Conservation (phyloP, 2,329 filamentous ascomycete genomes). For the Hypoxylon sp. region DNA sequence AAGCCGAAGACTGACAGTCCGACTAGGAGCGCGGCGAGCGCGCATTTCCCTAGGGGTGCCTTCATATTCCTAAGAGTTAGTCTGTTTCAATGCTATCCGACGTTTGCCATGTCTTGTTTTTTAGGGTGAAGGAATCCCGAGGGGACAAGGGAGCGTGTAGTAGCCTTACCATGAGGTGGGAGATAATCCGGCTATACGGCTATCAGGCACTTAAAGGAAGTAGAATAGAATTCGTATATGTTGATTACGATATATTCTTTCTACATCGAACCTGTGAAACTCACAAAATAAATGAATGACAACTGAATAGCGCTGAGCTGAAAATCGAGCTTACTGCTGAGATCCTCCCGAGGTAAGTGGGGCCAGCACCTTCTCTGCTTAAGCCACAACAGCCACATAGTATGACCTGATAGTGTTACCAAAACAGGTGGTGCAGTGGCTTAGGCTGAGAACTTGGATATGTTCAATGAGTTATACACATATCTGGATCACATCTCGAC, state of each 20-base stretch:
- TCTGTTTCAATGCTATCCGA: not conserved
- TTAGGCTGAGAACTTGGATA: too few relatives aligned
- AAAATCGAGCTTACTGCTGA: not conserved
- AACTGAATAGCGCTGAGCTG: not conserved
- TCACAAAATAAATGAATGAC: not conserved
- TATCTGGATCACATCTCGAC: too few relatives aligned
- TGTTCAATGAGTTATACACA: too few relatives aligned
- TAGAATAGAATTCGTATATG: not conserved
- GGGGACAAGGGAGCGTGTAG: not conserved
- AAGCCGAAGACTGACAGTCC: conserved; percentile 35
- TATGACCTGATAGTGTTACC: too few relatives aligned
- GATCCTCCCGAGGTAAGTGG: conserved; percentile 14
- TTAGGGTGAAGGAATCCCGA: not conserved
- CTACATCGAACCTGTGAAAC: not conserved
- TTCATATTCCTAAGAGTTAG: conserved; percentile 14
- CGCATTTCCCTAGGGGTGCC: conserved; percentile 31
- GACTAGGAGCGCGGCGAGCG: conserved; percentile 27
- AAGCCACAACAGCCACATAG: conserved; percentile 7
- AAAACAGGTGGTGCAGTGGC: too few relatives aligned
- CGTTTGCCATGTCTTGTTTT: not conserved
- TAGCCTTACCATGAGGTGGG: conserved; percentile 25
- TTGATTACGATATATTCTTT: not conserved
- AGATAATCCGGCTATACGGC: conserved; percentile 1
- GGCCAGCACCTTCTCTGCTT: not conserved
- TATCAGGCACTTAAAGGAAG: not conserved